Evolutionary conservation across 208 protist genomes (phyloP), one percentile per base, ranked within the genome.

Genomic region (Trypanosoma theileri): DNA sequence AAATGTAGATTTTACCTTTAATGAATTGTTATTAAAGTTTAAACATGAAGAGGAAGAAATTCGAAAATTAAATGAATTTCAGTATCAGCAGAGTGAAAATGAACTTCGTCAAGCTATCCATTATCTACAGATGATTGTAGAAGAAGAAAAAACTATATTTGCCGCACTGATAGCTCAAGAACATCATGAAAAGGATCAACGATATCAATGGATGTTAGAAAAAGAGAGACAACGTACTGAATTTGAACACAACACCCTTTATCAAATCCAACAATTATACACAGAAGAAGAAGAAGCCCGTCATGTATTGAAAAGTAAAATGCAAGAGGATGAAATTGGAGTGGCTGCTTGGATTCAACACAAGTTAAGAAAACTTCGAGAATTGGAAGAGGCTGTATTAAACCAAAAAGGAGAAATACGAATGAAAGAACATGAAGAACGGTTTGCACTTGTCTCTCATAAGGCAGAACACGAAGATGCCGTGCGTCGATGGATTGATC

Each of bases 381-480:
- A 84, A 42, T 42, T 81, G 41, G 40, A 70, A 28, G 59, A 65
- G 0, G 24, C 13, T 9, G 76, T 73, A 14, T 42, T 69, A 22
- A 35, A 44, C 0, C 69, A 74, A 21, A 64, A 76, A 22, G 63
- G 45, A 14, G 57, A 48, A 17, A 67, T 88, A n/a, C 53, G 52
- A 4, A 69, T 66, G 11, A 70, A 66, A 45, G 87, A 93, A 61
- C 84, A 80, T 51, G 62, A 86, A 7, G 73, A 75, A 16, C 80
- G 81, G 31, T 81, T 85, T 82, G 41, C 44, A 42, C 59, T 90
- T 4, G 46, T 83, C 16, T 77, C 80, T 9, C n/a, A 35, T 0
- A 89, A 82, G 75, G 75, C 79, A 6, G 71, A 77, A 31, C 48
- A 84, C 4, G 84, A 88, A 52, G 73, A 81, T 58, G 26, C 57